Evolutionary conservation across 1,139 yeast species (phyloP), one percentile per base, ranked within the genome.

Genomic region (Maudiozyma humilis): DNA sequence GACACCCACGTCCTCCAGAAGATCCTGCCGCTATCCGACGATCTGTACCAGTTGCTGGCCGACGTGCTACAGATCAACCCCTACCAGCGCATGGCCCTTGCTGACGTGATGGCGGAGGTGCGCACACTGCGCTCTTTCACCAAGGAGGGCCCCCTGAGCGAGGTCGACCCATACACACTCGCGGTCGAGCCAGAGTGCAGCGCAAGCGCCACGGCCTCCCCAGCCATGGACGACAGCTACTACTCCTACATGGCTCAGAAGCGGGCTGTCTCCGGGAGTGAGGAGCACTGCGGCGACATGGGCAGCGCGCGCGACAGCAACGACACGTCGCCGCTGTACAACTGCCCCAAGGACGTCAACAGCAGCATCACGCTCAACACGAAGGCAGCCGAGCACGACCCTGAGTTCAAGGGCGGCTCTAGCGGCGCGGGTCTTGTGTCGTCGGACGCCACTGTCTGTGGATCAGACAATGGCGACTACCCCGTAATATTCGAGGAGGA

Each of bases 31-130:
- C 43, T 62, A 7, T 59, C 65, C 18, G 63, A 64, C n/a, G 82
- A 82, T 49, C 70, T 86, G 47, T 81, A 75, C 59, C 51, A 60
- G 10, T 66, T 87, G 36, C 65, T 88, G 45, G 64, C 70, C 20
- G 62, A 64, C 34, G 76, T 86, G 32, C 73, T 87, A 54, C 70
- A 68, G 50, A 65, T 79, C 43, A 76, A 83, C 56, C 94, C 95
- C n/a, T 70, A 70, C 55, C 74, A 74, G 40, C 73, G 96, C 55
- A 74, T 80, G 3, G 59, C 74, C 3, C 65, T 85, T 1, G 16
- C 34, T 3, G 13, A 43, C 4, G 32, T 86, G 19, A 58, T 62
- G 52, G 52, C 55, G 1, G 55, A 55, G 31, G 51, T 55, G 6
- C 53, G 69, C 6, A 54, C 54, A 18, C 69, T 78, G 50, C 49